Percentiles rank a stretch among this genome's conserved stretches.
These are phyloP conservation scores for Phialemoniopsis sp. DNA, from an alignment of 2,329 filamentous ascomycete genomes.

Conservation along the genomic window DNA sequence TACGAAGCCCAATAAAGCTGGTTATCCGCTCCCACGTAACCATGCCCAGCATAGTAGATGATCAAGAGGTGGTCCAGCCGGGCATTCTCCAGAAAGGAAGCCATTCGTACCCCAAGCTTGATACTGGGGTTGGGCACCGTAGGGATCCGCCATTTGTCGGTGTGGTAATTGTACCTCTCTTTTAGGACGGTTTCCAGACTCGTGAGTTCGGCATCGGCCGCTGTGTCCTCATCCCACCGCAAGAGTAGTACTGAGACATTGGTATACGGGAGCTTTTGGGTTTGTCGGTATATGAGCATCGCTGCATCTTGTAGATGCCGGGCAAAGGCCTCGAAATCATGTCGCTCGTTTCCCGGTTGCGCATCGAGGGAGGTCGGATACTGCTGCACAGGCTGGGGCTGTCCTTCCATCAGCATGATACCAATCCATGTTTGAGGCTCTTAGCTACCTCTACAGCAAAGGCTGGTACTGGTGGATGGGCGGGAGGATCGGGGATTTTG, in stretches of 20 bases:
- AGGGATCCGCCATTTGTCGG: slow-evolving; percentile 58
- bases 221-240: slow-evolving; percentile 58
- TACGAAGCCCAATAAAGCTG: slow-evolving; percentile 66
- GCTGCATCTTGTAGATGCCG: slow-evolving; percentile 65
- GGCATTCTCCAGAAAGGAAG: slow-evolving; percentile 55
- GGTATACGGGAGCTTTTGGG: slow-evolving; percentile 52
- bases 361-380: slow-evolving; percentile 10
- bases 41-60: slow-evolving; percentile 61
- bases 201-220: slow-evolving; percentile 47
- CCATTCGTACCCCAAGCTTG: slow-evolving; percentile 58
- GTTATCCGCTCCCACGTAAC: slow-evolving; percentile 53
- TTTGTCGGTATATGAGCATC: slow-evolving; percentile 62
- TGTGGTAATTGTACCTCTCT: slow-evolving; percentile 57
- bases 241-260: slow-evolving; percentile 57
- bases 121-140: slow-evolving; percentile 53
- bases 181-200: slow-evolving; percentile 54
- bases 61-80: slow-evolving; percentile 57
- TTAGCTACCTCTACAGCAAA: slow-evolving; percentile 11
- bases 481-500: slow-evolving; percentile 15
- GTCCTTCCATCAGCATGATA: background rate
- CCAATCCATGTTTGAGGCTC: slow-evolving; percentile 1
- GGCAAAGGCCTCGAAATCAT: slow-evolving; percentile 64
- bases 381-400: slow-evolving; percentile 7
- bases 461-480: slow-evolving; percentile 9
- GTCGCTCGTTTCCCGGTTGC: slow-evolving; percentile 31